phyloP scores from a whole-genome alignment of 2,329 filamentous ascomycete species.

The Penicillium sp. region DNA sequence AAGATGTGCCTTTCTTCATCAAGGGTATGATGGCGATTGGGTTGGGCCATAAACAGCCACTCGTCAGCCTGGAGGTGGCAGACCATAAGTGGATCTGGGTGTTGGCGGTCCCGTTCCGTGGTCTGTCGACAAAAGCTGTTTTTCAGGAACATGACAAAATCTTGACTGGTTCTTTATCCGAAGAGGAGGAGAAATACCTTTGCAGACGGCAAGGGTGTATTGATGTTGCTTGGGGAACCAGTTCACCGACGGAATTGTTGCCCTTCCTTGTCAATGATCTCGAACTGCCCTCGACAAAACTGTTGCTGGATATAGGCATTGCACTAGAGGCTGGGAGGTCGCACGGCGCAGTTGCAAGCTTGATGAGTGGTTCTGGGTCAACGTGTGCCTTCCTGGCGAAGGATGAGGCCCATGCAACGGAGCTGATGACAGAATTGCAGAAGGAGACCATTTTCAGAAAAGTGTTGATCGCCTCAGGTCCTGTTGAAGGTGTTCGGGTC shows the following conservation, averaged over 20 bases:
- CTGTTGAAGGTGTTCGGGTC: constrained; percentile 3
- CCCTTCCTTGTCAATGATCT: constrained; percentile 3
- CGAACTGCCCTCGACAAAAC: background rate
- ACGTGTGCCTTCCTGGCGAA: constrained; percentile 9
- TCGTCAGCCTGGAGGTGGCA: background rate
- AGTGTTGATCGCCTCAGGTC: background rate
- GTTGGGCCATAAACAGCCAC: constrained; percentile 4
- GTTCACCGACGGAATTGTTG: background rate
- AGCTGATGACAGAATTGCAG: background rate
- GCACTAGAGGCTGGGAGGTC: background rate
- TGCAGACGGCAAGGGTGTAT: background rate
- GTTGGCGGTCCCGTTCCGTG: background rate
- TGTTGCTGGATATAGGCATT: constrained; percentile 2
- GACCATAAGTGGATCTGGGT: constrained; percentile 6
- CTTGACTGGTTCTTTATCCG: background rate
- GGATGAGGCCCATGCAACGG: background rate
- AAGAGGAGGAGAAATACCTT: background rate
- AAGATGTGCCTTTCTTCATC: constrained; percentile 10
- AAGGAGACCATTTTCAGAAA: background rate
- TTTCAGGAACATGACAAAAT: constrained; percentile 2
- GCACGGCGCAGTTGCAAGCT: background rate
- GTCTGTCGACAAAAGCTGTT: constrained; percentile 6
- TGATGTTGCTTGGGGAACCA: constrained; percentile 2
- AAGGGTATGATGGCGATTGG: constrained; percentile 6
- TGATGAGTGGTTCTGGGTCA: constrained; percentile 10